These are phyloP conservation scores for Odontarrhena argentea DNA, from an alignment of 345 rosid genomes.

Conservation along the genomic window DNA sequence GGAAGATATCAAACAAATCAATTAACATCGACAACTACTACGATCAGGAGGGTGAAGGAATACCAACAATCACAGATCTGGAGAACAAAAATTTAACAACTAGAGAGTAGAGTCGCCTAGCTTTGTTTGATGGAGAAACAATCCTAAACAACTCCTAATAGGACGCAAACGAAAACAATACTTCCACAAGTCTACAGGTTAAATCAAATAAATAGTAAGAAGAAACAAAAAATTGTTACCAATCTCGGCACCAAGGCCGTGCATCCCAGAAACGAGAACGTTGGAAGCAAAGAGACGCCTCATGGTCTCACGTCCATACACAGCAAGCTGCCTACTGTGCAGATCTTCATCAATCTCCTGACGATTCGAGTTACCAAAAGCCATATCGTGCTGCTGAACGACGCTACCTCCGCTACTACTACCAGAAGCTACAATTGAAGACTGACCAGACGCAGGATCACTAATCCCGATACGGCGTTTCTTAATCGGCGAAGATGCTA, in stretches of 20 bases:
- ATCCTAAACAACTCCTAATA: neutral
- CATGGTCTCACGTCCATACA: conserved; percentile 99
- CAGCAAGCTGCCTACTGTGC: conserved; percentile 99
- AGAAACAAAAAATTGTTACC: conserved; percentile 47
- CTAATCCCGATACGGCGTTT: conserved; percentile 56
- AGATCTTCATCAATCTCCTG: conserved; percentile 96
- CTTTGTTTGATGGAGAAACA: neutral
- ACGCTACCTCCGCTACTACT: conserved; percentile 36
- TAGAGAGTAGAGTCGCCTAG: neutral
- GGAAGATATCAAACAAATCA: conserved; percentile 2
- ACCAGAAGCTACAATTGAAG: conserved; percentile 26
- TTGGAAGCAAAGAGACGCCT: conserved; percentile 88
- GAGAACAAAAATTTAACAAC: conserved; percentile 17
- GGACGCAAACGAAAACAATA: conserved; percentile 3
- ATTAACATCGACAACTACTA: conserved; percentile 3
- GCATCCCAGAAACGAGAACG: conserved; percentile 88
- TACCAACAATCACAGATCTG: neutral
- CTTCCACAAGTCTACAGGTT: neutral
- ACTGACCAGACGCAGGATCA: conserved; percentile 38
- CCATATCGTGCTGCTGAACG: conserved; percentile 54
- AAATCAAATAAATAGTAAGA: no score
- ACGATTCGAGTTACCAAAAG: conserved; percentile 66
- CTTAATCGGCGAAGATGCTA: conserved; percentile 53
- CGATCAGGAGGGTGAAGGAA: conserved; percentile 6
- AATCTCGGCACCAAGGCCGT: conserved; percentile 95